Conservation (phyloP, 148 eudicot genomes). For the Heliamphora exappendiculata region DNA sequence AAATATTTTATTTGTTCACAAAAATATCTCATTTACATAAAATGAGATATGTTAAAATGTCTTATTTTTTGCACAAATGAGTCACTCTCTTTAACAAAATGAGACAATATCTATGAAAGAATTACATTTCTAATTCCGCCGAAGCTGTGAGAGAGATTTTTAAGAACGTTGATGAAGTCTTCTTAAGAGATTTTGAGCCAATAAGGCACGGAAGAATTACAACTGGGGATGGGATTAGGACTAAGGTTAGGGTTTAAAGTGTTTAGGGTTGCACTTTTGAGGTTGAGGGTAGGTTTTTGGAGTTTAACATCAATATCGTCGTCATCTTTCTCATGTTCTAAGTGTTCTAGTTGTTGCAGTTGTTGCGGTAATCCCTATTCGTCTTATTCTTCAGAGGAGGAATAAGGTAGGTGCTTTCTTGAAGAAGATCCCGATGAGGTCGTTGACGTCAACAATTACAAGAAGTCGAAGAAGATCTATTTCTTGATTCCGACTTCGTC, state of each 20-base stretch:
- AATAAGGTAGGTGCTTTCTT: slow-evolving; percentile 30
- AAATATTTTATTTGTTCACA: too few relatives aligned
- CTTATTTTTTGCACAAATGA: too few relatives aligned
- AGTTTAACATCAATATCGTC: slow-evolving; percentile 22
- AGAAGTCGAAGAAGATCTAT: too few relatives aligned
- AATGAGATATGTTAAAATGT: too few relatives aligned
- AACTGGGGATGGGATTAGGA: slow-evolving; percentile 11
- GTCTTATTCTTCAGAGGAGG: slow-evolving; percentile 32
- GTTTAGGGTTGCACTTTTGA: slow-evolving; percentile 41
- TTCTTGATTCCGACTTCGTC: too few relatives aligned
- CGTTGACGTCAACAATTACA: too few relatives aligned
- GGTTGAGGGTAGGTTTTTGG: slow-evolving; percentile 26
- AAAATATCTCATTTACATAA: too few relatives aligned
- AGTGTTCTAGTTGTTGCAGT: slow-evolving; percentile 9
- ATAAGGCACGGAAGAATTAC: background rate
- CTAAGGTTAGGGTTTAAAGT: slow-evolving; percentile 22
- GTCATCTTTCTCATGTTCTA: slow-evolving; percentile 6
- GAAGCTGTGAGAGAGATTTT: slow-evolving; percentile 24
- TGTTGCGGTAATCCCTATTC: background rate
- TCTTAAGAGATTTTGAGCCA: slow-evolving; percentile 18
- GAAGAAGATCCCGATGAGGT: too few relatives aligned
- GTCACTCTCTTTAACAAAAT: too few relatives aligned
- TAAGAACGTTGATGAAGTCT: slow-evolving; percentile 36
- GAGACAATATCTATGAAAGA: too few relatives aligned
- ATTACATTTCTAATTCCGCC: too few relatives aligned